Percentiles rank a stretch among this genome's conserved stretches.
Evolutionary conservation across 805 yeast genomes (phyloP).

Genomic region (Lipomyces japonicus): DNA sequence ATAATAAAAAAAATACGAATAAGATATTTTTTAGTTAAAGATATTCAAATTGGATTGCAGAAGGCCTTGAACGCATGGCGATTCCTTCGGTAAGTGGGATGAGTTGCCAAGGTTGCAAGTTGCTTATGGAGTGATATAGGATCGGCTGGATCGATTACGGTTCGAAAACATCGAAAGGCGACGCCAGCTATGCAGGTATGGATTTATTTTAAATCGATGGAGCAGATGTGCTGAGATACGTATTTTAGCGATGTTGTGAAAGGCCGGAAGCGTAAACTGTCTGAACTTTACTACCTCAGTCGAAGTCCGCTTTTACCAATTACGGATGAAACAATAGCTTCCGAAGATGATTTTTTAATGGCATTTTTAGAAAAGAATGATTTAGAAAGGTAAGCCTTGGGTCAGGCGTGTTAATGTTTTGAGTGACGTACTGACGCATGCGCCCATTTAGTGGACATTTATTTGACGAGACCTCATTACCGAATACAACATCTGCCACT

Average conservation of each 20-base stretch:
- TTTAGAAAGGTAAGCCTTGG: slow-evolving; percentile 48
- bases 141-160: slow-evolving; percentile 43
- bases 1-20: no score
- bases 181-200: slow-evolving; percentile 42
- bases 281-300: slow-evolving; percentile 57
- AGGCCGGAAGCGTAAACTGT: slow-evolving; percentile 53
- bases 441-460: slow-evolving; percentile 33
- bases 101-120: background rate
- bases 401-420: slow-evolving; percentile 45
- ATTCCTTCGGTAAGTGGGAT: background rate
- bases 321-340: slow-evolving; percentile 40
- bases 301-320: slow-evolving; percentile 49
- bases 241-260: slow-evolving; percentile 43
- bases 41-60: no score
- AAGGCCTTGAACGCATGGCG: no score
- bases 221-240: background rate
- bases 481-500: slow-evolving; percentile 21
- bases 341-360: slow-evolving; percentile 43
- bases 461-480: slow-evolving; percentile 37
- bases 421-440: slow-evolving; percentile 6
- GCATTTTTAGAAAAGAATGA: slow-evolving; percentile 53
- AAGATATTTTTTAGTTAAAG: no score
- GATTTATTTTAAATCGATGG: background rate
- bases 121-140: slow-evolving; percentile 4
- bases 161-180: slow-evolving; percentile 47